Percentiles rank a stretch among this genome's conserved stretches.
Conservation (phyloP, 371 early-diverging fungal genomes). For the Coemansia sp. region DNA sequence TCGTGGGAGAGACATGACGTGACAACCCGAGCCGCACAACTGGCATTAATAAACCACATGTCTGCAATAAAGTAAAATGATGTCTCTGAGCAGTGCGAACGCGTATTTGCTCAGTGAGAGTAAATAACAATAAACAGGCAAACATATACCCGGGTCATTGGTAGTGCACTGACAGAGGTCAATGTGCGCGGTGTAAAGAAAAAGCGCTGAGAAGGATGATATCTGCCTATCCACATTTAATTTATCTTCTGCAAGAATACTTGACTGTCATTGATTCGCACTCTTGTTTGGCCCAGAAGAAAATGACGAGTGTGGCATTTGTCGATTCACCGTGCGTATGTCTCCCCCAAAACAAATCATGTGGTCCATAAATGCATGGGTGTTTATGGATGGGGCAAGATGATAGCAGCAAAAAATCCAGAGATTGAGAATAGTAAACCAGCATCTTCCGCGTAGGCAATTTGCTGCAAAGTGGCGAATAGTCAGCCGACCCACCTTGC, state of each 20-base stretch:
- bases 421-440: constrained; percentile 3
- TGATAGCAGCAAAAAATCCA: background rate
- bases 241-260: background rate
- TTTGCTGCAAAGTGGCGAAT: background rate
- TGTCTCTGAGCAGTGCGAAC: background rate
- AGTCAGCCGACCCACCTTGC: constrained; percentile 1
- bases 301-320: background rate
- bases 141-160: too few relatives aligned
- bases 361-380: background rate
- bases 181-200: background rate
- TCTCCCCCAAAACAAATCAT: constrained; percentile 6
- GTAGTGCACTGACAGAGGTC: background rate
- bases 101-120: background rate
- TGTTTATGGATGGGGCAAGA: background rate
- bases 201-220: background rate
- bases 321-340: background rate
- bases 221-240: background rate
- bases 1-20: background rate
- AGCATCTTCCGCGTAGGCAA: background rate
- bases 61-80: background rate
- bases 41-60: background rate
- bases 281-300: background rate
- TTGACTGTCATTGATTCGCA: background rate
- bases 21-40: background rate
- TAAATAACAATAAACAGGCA: background rate